phyloP scores from a whole-genome alignment of 139 green algal genomes.

The Coccomyxa sp. region DNA sequence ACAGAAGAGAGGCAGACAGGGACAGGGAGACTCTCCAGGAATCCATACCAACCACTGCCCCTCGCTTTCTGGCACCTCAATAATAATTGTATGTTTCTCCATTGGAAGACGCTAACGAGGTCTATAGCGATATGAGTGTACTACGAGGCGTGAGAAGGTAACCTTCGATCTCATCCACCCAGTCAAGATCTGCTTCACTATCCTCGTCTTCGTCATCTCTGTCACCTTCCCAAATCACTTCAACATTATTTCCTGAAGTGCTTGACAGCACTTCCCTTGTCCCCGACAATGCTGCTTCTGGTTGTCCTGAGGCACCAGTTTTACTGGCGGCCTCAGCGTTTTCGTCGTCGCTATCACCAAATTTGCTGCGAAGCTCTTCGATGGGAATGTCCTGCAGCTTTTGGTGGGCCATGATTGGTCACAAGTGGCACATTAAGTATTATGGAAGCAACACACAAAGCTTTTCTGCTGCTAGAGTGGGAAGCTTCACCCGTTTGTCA shows the following conservation, averaged over 20 bases:
- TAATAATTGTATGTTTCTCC: no score
- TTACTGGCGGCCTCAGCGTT: no score
- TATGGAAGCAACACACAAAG: background rate
- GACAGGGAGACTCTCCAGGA: background rate
- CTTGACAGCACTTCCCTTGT: background rate
- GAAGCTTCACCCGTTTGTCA: background rate
- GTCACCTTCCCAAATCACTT: constrained; percentile 2
- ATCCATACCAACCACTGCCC: no score
- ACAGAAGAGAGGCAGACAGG: background rate
- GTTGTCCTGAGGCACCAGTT: no score
- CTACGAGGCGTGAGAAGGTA: no score
- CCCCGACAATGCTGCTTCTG: no score
- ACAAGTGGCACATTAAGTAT: background rate
- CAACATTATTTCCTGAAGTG: background rate
- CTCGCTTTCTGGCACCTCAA: no score
- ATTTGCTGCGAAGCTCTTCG: background rate
- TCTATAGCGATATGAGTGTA: no score
- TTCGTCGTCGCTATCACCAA: background rate
- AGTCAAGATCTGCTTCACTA: constrained; percentile 61
- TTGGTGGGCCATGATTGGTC: background rate
- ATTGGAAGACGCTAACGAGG: no score
- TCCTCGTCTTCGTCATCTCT: constrained; percentile 38
- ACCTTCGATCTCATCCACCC: constrained; percentile 69
- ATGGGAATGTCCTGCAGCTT: background rate
- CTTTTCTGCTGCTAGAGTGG: background rate